Evolutionary conservation across 345 rosid species (phyloP), one percentile per base, ranked within the genome.

Genomic region (Salix suchowensis): DNA sequence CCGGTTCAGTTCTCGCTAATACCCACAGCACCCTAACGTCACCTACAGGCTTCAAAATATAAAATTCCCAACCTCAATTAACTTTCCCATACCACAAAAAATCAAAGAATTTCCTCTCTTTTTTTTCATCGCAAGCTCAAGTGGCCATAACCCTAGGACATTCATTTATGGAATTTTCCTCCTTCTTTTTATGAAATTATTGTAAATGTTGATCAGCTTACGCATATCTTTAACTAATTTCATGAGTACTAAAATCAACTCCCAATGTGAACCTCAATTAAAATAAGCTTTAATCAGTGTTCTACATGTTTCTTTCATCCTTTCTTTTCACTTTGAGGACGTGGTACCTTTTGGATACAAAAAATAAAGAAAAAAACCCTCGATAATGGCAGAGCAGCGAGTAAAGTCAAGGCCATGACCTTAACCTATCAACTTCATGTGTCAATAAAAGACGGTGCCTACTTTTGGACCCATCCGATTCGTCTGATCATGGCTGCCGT

Each of bases 361-460:
- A 32, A 34, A 24, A 19, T 1, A 12, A 69, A 69, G 19, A 16
- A 34, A 8, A 39, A 8, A 30, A 30, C 39, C 23, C n/a, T 34
- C 12, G 23, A 34, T 8, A 39, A 2, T n/a, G 10, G n/a, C 68
- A 18, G 34, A 65, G 68, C 9, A 7, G n/a, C 2, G 9, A 7
- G 68, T 4, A 26, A 65, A 30, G 68, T 65, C 68, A 52, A 52
- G 58, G 15, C 6, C 26, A 10, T 58, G 64, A 58, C 26, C 64
- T 9, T 58, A 58, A 23, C 46, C 76, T 2, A 26, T 55, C 60
- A 62, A 62, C 26, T 10, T 40, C 68, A n/a, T 74, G 85, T 82
- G 85, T 82, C 85, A 75, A 82, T 72, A 55, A 75, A 72, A 77
- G 88, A 73, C 85, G 88, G 88, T 86, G 88, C 88, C 88, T 77